A percentile compares a stretch with the other conserved stretches of the same genome.
phyloP scores from a whole-genome alignment of 306 rosid genomes.

The Morella rubra region DNA sequence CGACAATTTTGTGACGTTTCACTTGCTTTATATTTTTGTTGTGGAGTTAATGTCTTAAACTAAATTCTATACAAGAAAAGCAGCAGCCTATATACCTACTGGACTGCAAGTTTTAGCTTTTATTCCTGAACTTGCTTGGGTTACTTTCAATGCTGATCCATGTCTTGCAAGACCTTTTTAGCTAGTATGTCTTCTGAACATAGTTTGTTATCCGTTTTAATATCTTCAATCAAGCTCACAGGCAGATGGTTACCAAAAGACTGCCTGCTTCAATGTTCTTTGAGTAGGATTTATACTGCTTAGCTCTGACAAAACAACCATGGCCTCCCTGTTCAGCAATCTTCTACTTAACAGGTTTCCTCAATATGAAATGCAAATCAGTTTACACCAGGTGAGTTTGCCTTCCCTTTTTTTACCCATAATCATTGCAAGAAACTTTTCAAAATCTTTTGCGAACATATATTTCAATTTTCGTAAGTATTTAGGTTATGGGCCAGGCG shows the following conservation, averaged over 20 bases:
- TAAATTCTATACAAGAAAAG: neutral
- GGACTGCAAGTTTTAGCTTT: constrained; percentile 25
- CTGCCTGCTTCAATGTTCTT: constrained; percentile 32
- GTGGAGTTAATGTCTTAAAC: neutral
- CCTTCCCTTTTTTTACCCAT: neutral
- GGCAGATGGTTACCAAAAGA: constrained; percentile 28
- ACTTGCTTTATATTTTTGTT: too few relatives aligned
- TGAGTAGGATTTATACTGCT: constrained; percentile 36
- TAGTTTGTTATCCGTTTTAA: neutral
- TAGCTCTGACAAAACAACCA: constrained; percentile 13
- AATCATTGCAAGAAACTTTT: neutral
- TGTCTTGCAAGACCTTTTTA: neutral
- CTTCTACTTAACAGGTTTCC: constrained; percentile 20
- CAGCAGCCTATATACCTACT: constrained; percentile 23
- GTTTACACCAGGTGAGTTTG: constrained; percentile 22
- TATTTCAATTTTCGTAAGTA: neutral
- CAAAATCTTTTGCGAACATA: neutral
- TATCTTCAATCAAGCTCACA: neutral
- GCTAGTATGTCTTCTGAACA: neutral
- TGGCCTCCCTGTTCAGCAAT: constrained; percentile 20
- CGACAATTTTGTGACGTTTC: too few relatives aligned
- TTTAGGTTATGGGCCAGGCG: constrained; percentile 34
- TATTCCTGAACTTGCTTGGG: neutral
- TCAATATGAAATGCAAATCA: constrained; percentile 20
- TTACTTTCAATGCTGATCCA: neutral